A percentile compares a stretch with the other conserved stretches of the same genome.
Conservation (phyloP, 2,329 filamentous ascomycete species). For the Fusarium mundagurra region DNA sequence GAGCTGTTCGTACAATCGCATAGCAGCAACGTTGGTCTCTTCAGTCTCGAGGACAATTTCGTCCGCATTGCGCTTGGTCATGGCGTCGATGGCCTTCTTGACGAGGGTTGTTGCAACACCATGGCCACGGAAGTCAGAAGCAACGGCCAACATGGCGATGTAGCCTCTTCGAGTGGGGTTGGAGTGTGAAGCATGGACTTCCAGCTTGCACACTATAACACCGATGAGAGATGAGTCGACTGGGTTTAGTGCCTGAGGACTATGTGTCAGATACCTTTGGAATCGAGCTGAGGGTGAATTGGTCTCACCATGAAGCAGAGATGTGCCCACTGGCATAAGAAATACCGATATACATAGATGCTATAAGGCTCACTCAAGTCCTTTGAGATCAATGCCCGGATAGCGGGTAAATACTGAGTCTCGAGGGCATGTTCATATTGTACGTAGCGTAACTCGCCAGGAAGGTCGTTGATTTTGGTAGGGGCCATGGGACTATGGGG, state of each 20-base stretch:
- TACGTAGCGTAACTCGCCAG: constrained; percentile 64
- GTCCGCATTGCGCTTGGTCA: constrained; percentile 85
- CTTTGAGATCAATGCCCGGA: constrained; percentile 92
- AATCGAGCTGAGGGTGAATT: neutral
- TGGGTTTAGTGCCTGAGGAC: constrained; percentile 66
- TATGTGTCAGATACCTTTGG: constrained; percentile 18
- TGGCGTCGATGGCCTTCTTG: constrained; percentile 88
- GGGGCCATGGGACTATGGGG: constrained; percentile 47
- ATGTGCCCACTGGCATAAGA: constrained; percentile 96
- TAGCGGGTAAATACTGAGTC: constrained; percentile 78
- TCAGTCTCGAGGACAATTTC: constrained; percentile 97
- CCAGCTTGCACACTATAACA: constrained; percentile 94
- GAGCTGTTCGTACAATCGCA: constrained; percentile 91
- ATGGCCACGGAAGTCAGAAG: constrained; percentile 78
- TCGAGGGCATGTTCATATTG: constrained; percentile 72
- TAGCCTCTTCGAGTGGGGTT: constrained; percentile 82
- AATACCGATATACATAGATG: constrained; percentile 99
- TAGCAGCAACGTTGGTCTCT: constrained; percentile 87
- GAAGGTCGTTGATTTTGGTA: constrained; percentile 48
- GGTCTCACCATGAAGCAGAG: constrained; percentile 87
- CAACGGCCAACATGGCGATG: constrained; percentile 98
- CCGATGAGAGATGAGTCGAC: constrained; percentile 76
- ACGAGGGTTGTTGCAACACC: constrained; percentile 92
- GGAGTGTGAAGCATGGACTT: constrained; percentile 86
- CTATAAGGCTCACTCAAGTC: constrained; percentile 98